Evolutionary conservation across 2,329 filamentous ascomycete genomes (phyloP), one percentile per base, ranked within the genome.

Genomic region (Venturia aucupariae): DNA sequence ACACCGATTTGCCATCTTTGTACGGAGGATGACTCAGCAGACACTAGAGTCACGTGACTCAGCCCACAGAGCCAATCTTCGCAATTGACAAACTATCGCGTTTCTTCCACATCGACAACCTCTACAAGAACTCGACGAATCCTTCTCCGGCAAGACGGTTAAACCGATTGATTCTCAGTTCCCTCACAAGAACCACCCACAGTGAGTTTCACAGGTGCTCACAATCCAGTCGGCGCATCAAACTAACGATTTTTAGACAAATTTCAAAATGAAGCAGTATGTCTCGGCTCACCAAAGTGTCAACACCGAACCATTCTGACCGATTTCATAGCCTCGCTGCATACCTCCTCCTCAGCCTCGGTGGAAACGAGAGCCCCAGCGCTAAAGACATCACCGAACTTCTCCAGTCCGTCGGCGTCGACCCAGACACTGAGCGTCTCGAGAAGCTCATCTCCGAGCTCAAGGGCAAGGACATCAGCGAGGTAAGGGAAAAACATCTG

Each of bases 81-180:
- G 22, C 11, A 10, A 11, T 4, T 46, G 19, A n/a, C n/a, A n/a
- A 3, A 38, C 35, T 11, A 7, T 30, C 22, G 1, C 4, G 7
- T 46, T 27, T 46, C 13, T n/a, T n/a, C 27, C 22, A 55, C 19
- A 19, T 19, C 46, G 17, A n/a, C 48, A 22, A 27, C 46, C 27
- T 24, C 11, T 27, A 42, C 17, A 46, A 57, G 62, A 57, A 57
- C 91, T 90, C 85, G 90, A 94, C 91, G 92, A 88, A 85, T 95
- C 93, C 97, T 93, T 97, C 93, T 96, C 93, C 93, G 92, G 89
- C 85, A 87, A 90, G 79, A 90, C 92, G 93, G 93, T 97, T 96
- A 96, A 97, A 96, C 89, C 87, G 93, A 97, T 97, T 97, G 93
- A 92, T 83, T 89, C 89, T 92, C 90, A 84, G 88, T 54, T 44